These are phyloP conservation scores for Aureobasidium lini DNA, from an alignment of 2,329 filamentous ascomycete genomes.

Conservation along the genomic window DNA sequence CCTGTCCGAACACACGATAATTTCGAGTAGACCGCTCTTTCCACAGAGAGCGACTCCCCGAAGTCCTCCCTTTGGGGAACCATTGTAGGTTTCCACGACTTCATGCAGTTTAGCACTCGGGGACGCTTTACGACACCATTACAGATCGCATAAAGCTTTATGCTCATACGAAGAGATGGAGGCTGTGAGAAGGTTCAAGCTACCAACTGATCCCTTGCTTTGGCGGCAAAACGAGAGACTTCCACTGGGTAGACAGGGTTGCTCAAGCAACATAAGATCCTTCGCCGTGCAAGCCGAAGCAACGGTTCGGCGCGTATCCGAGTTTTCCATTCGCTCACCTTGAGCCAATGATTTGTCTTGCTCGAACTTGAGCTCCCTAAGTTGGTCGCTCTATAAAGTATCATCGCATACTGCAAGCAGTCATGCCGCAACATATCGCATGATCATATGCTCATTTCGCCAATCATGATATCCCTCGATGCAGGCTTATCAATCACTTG, in stretches of 20 bases:
- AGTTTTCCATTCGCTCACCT: neutral
- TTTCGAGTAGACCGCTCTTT: too few species aligned
- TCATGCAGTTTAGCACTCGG: too few species aligned
- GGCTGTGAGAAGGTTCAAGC: too few species aligned
- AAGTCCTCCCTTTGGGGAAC: too few species aligned
- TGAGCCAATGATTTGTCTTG: neutral
- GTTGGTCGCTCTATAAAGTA: neutral
- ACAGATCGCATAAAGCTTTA: too few species aligned
- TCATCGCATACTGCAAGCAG: neutral
- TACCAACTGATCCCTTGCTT: too few species aligned
- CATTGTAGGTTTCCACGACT: too few species aligned
- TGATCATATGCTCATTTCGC: neutral
- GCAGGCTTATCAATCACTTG: slow-evolving; percentile 1
- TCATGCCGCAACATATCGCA: neutral
- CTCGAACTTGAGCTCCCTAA: neutral
- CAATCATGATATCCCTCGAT: neutral
- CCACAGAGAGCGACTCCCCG: too few species aligned
- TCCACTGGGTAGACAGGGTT: neutral
- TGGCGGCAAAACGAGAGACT: neutral
- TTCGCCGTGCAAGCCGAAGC: neutral
- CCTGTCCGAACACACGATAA: too few species aligned
- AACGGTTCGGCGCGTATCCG: neutral
- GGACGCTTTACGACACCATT: too few species aligned
- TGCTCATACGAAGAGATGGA: too few species aligned
- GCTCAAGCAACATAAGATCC: neutral